Base-by-base conservation (phyloP, 805 yeast genomes). In the Candida bentonensis region DNA sequence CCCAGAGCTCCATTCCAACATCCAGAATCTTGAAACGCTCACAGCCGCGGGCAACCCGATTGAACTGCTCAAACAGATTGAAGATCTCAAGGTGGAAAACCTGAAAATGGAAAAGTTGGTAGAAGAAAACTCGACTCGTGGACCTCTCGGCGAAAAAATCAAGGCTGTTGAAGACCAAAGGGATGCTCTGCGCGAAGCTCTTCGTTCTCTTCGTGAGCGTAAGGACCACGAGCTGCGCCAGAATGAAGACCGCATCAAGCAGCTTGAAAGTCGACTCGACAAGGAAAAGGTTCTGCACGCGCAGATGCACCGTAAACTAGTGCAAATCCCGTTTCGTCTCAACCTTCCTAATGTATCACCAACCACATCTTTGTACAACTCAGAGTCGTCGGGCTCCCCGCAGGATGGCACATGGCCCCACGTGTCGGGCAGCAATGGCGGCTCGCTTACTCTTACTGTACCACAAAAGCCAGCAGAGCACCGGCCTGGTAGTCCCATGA, bases 161-260 rank as follows among this genome's bases (percentile, higher is more conserved):
- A 53, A 52, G 41, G 49, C 54, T 2, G 58, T 61, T 21, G 59
- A 54, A 40, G 55, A 56, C 9, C 69, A 65, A 50, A 56, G 69
- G 22, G 57, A 57, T 30, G 69, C 64, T 11, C 52, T 65, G 22
- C 59, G 66, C 42, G 64, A 63, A 40, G 65, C 69, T 2, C 49
- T 65, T 22, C 58, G 68, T n/a, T 53, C 68, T 2, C 49, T 65
- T 44, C 52, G 64, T 13, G 67, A 63, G 44, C 58, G 67, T 26
- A 61, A 64, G 43, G 64, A 60, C 44, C 59, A 61, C 21, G 68
- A 66, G 44, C 54, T 58, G 34, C 46, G 53, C 22, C 56, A 56
- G 25, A 41, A 55, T 22, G 49, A 47, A 15, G 57, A 53, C 13
- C 56, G 62, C 15, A 51, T 62, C 21, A 51, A 54, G 33, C 54